Percentiles rank a stretch among this genome's conserved stretches.
Evolutionary conservation across 1,284 basidiomycete genomes (phyloP).

Genomic region (Sporisorium exsertum): DNA sequence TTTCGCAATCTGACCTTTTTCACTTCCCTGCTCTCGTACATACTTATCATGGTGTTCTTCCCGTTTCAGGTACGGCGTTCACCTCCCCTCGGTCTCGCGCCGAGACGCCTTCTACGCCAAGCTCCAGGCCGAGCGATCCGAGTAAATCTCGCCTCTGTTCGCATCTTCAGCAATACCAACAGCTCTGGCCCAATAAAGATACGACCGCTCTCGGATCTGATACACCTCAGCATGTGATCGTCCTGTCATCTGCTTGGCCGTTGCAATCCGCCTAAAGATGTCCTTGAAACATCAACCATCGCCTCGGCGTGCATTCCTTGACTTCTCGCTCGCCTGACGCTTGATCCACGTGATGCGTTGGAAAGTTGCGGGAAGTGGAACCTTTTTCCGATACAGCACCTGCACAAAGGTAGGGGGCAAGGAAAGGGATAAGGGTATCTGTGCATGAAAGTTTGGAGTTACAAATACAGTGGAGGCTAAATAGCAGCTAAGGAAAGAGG

Average conservation of each 20-base stretch:
- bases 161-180: not conserved
- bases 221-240: not conserved
- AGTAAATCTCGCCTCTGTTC: conserved; percentile 27
- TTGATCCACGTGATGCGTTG: not conserved
- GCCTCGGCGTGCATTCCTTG: not conserved
- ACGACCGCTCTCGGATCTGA: not conserved
- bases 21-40: not conserved
- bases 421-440: not conserved
- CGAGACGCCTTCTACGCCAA: conserved; percentile 64
- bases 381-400: too few species aligned
- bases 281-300: conserved; percentile 6
- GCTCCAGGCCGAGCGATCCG: conserved; percentile 58
- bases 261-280: conserved; percentile 14
- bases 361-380: too few species aligned
- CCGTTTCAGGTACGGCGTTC: conserved; percentile 62
- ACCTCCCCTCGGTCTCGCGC: conserved; percentile 62
- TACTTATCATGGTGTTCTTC: not conserved
- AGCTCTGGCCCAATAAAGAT: not conserved
- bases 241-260: not conserved
- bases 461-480: conserved; percentile 6
- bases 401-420: too few species aligned
- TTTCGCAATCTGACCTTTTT: not conserved
- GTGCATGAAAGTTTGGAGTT: not conserved
- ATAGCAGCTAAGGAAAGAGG: not conserved
- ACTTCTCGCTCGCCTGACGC: not conserved